Percentiles rank a stretch among this genome's conserved stretches.
Evolutionary conservation across 2,329 filamentous ascomycete species (phyloP).

Genomic region (Aspergillus costaricaensis): DNA sequence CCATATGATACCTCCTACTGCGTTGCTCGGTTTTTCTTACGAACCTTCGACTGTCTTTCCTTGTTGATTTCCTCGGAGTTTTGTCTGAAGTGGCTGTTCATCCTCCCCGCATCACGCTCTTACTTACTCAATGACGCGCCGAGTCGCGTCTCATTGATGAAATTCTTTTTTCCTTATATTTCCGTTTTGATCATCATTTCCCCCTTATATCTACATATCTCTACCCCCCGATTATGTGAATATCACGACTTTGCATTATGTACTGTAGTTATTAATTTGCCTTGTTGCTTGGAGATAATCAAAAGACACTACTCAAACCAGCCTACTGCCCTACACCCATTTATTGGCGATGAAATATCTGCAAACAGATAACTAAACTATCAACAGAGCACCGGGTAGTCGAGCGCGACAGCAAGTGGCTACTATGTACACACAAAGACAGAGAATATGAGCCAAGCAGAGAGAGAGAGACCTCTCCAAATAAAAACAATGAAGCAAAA

Average conservation of each 20-base stretch:
- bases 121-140: constrained; percentile 20
- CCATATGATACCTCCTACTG: constrained; percentile 35
- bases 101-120: constrained; percentile 7
- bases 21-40: constrained; percentile 25
- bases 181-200: constrained; percentile 8
- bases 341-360: too few relatives aligned
- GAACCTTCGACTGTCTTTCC: constrained; percentile 15
- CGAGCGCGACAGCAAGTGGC: too few relatives aligned
- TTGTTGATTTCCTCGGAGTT: constrained; percentile 14
- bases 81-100: neutral
- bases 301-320: neutral
- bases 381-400: too few relatives aligned
- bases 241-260: constrained; percentile 28
- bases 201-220: neutral
- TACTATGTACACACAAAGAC: too few relatives aligned
- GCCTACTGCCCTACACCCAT: too few relatives aligned
- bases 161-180: constrained; percentile 11
- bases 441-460: too few relatives aligned
- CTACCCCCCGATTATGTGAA: constrained; percentile 16
- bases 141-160: constrained; percentile 24
- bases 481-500: neutral
- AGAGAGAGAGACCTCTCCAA: too few relatives aligned
- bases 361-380: neutral
- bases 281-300: neutral
- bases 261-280: constrained; percentile 19